A percentile compares a stretch with the other conserved stretches of the same genome.
Conservation (phyloP, 108 stramenopile genomes). For the Cylindrotheca closterium region DNA sequence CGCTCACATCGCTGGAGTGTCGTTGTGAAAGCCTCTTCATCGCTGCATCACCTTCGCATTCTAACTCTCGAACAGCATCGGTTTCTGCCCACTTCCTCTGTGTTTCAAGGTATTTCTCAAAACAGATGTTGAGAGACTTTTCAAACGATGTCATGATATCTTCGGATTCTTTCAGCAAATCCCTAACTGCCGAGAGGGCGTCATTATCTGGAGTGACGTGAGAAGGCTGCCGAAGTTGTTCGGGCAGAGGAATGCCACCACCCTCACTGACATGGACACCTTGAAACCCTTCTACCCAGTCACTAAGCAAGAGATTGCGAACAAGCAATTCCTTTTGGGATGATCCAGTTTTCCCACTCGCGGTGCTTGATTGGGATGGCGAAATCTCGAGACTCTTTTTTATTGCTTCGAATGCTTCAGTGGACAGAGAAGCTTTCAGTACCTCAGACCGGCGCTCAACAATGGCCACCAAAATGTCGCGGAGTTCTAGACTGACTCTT, state of each 20-base stretch:
- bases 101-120: conserved; percentile 65
- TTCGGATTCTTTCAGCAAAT: conserved; percentile 41
- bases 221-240: background rate
- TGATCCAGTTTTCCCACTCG: too few relatives aligned
- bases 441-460: conserved; percentile 61
- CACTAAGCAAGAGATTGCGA: conserved; percentile 48
- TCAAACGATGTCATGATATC: conserved; percentile 62
- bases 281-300: conserved; percentile 60
- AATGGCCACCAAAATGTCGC: conserved; percentile 68
- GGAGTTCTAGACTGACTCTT: conserved; percentile 52
- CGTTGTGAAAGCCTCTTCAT: conserved; percentile 50
- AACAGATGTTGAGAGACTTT: conserved; percentile 55
- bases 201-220: conserved; percentile 20
- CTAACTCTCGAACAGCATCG: conserved; percentile 75
- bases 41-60: conserved; percentile 59
- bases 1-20: conserved; percentile 37
- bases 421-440: conserved; percentile 50
- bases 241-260: conserved; percentile 7
- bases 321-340: conserved; percentile 49
- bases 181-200: conserved; percentile 46
- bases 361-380: background rate
- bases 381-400: conserved; percentile 43
- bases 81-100: conserved; percentile 85
- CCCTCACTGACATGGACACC: conserved; percentile 35
- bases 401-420: conserved; percentile 53